Percentiles rank a stretch among this genome's conserved stretches.
phyloP scores from a whole-genome alignment of 1,284 basidiomycete species.

The Rhodotorula glutinis region DNA sequence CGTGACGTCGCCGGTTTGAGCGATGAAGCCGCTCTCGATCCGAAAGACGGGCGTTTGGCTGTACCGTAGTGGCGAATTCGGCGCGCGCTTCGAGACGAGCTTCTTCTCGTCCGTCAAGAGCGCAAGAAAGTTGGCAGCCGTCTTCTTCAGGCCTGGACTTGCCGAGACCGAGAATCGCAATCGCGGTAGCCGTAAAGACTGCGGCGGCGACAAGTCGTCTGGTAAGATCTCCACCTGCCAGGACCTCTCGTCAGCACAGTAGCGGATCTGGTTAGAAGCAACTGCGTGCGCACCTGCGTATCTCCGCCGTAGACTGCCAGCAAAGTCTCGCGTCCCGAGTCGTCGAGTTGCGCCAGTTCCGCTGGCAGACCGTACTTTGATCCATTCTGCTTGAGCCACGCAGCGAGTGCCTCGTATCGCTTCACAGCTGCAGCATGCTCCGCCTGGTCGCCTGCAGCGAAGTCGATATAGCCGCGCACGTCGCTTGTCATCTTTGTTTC shows the following conservation, averaged over 20 bases:
- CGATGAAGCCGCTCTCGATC: conserved; percentile 54
- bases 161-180: conserved; percentile 26
- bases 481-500: neutral
- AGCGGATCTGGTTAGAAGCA: neutral
- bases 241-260: neutral
- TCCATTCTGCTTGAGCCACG: conserved; percentile 30
- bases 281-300: conserved; percentile 14
- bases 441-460: conserved; percentile 22
- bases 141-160: conserved; percentile 53
- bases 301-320: conserved; percentile 27
- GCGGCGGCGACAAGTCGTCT: conserved; percentile 22
- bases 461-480: conserved; percentile 26
- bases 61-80: conserved; percentile 55
- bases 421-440: neutral
- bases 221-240: conserved; percentile 3
- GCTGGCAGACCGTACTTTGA: conserved; percentile 32
- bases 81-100: conserved; percentile 53
- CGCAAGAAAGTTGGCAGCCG: conserved; percentile 54
- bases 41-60: conserved; percentile 53
- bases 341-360: conserved; percentile 22
- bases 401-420: conserved; percentile 5
- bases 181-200: conserved; percentile 35
- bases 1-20: conserved; percentile 57
- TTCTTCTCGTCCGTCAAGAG: conserved; percentile 56
- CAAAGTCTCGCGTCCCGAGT: conserved; percentile 28